Percentiles rank a stretch among this genome's conserved stretches.
phyloP scores from a whole-genome alignment of 192 early-diverging fungal genomes.

The Coemansia umbellata region DNA sequence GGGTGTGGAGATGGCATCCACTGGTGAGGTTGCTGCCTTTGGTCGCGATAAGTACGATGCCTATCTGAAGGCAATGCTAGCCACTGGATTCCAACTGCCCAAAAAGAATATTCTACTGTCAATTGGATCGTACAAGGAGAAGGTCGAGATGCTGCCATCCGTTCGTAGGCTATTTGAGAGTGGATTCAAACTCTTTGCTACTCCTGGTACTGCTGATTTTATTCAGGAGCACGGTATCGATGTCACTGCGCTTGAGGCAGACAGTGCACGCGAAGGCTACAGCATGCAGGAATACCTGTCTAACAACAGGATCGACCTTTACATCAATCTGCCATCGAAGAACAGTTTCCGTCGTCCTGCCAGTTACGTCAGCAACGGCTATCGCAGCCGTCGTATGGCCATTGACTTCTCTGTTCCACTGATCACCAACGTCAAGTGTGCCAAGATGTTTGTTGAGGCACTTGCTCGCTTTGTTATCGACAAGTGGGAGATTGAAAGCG shows the following conservation, averaged over 20 bases:
- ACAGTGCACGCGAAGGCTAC: constrained; percentile 73
- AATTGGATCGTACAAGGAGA: constrained; percentile 98
- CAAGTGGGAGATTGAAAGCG: constrained; percentile 69
- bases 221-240: constrained; percentile 91
- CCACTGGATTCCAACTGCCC: constrained; percentile 89
- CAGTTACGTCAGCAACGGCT: constrained; percentile 91
- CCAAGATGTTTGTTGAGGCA: constrained; percentile 97
- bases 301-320: constrained; percentile 95
- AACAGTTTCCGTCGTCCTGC: constrained; percentile 96
- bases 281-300: constrained; percentile 90
- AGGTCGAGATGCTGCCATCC: constrained; percentile 90
- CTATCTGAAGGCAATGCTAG: constrained; percentile 90
- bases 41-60: constrained; percentile 97
- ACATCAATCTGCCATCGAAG: constrained; percentile 98
- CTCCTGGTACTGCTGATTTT: constrained; percentile 95
- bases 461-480: constrained; percentile 61
- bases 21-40: constrained; percentile 98
- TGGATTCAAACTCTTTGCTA: constrained; percentile 93
- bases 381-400: constrained; percentile 94
- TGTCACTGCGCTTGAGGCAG: constrained; percentile 85
- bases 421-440: constrained; percentile 99
- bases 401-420: constrained; percentile 95
- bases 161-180: constrained; percentile 77
- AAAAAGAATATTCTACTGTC: constrained; percentile 96
- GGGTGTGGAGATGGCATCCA: constrained; percentile 99